Percentiles rank a stretch among this genome's conserved stretches.
phyloP scores from a whole-genome alignment of 192 early-diverging fungal species.

The Geranomyces michiganensis region DNA sequence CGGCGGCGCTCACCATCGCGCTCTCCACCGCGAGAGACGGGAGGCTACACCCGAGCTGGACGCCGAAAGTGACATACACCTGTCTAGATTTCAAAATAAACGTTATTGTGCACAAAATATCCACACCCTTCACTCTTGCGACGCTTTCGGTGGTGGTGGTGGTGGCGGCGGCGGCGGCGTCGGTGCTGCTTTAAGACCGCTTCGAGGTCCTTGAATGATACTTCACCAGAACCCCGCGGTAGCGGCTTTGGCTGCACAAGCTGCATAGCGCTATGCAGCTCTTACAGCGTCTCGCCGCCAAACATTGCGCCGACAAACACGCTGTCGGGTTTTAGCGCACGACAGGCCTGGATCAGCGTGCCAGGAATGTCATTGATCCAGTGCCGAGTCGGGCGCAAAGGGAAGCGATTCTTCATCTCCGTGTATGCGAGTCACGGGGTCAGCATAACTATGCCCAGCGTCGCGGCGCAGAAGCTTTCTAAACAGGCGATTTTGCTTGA shows the following conservation, averaged over 20 bases:
- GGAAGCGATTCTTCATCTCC: slow-evolving; percentile 83
- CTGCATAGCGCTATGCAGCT: slow-evolving; percentile 85
- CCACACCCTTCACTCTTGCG: background rate
- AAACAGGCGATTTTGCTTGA: background rate
- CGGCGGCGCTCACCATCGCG: too few species aligned
- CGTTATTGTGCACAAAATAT: too few species aligned
- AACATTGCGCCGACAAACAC: slow-evolving; percentile 93
- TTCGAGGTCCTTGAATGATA: slow-evolving; percentile 69
- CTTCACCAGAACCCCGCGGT: slow-evolving; percentile 75
- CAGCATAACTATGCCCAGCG: slow-evolving; percentile 43
- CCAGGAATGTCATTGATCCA: slow-evolving; percentile 97
- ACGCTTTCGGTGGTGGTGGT: slow-evolving; percentile 30
- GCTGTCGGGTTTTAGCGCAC: slow-evolving; percentile 86
- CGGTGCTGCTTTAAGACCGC: background rate
- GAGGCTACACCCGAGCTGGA: too few species aligned
- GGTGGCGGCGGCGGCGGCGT: background rate
- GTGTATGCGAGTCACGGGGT: slow-evolving; percentile 74
- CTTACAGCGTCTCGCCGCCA: slow-evolving; percentile 96
- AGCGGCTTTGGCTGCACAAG: slow-evolving; percentile 84
- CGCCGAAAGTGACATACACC: too few species aligned
- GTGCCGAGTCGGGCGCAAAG: slow-evolving; percentile 86
- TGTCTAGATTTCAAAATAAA: too few species aligned
- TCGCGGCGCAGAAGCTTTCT: slow-evolving; percentile 59
- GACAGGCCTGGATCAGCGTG: slow-evolving; percentile 80
- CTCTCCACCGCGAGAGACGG: too few species aligned